Base-by-base conservation (phyloP, 345 rosid genomes). In the Eucalyptus regnans region DNA sequence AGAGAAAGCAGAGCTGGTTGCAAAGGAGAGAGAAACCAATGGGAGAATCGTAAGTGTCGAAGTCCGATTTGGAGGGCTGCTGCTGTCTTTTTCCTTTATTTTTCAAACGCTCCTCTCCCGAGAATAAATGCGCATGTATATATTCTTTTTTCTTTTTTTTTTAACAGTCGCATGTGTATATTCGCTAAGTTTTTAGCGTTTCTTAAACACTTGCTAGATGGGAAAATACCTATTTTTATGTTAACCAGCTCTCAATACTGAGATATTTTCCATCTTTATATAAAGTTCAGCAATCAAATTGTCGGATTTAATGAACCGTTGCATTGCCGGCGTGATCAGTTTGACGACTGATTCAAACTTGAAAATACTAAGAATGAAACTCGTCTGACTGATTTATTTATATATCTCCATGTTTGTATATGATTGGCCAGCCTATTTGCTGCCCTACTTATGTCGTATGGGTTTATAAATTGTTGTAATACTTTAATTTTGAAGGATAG, bases 291-390 rank as follows among this genome's bases (percentile, higher is more conserved):
- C 46, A 9, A 37, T 71, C 44, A 41, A 10, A 71, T 37, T 17
- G 81, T 33, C 1, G 44, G 81, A 68, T 76, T 76, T 76, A 18
- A 37, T 76, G 83, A 37, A 71, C 6, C 12, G 3, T 33, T 71
- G 37, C 71, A 29, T 29, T 8, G 9, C 37, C 1, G 4, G 37
- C 17, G 0, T n/a, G 18, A 62, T 29, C 9, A 0, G 2, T 15
- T 64, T 3, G 20, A 7, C 20, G 9, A n/a, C 11, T 64, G 4
- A 6, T 3, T 6, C 16, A 13, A 6, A 23, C 37, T 16, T 0
- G 12, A 68, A 68, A 33, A 17, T 3, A 17, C 4, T 2, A 20
- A 68, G 9, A 66, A 31, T 31, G 16, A 56, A 31, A 33, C 7
- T 31, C 3, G 1, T 68, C 1, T 3, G 20, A 56, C 2, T 12